phyloP scores from a whole-genome alignment of 495 filamentous ascomycete genomes.

The Opeltia flavorubescens region DNA sequence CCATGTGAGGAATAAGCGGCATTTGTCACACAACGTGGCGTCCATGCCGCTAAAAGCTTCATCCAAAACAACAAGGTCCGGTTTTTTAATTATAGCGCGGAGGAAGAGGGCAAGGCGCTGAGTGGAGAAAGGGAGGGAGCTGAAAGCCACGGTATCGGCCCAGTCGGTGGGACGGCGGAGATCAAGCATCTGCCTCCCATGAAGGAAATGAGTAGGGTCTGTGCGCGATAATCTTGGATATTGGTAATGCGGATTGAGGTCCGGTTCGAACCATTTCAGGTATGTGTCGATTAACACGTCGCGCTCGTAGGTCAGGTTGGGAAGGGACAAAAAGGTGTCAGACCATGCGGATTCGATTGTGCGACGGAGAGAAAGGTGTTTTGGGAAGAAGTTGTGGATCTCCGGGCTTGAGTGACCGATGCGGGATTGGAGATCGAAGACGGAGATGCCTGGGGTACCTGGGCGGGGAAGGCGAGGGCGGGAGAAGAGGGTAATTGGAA shows the following conservation, averaged over 20 bases:
- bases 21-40: slow-evolving; percentile 66
- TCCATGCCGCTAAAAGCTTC: slow-evolving; percentile 90
- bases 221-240: no score
- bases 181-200: slow-evolving; percentile 3
- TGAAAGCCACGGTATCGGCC: slow-evolving; percentile 56
- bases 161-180: slow-evolving; percentile 38
- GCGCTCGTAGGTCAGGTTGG: slow-evolving; percentile 41
- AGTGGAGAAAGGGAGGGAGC: slow-evolving; percentile 57
- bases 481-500: slow-evolving; percentile 75
- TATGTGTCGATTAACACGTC: slow-evolving; percentile 45
- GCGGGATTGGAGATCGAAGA: slow-evolving; percentile 81
- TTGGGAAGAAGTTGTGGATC: slow-evolving; percentile 84
- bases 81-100: slow-evolving; percentile 64
- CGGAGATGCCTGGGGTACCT: slow-evolving; percentile 61
- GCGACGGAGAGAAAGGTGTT: slow-evolving; percentile 56
- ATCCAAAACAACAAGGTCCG: slow-evolving; percentile 82
- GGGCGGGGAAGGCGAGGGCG: slow-evolving; percentile 61
- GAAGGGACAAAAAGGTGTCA: slow-evolving; percentile 65
- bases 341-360: slow-evolving; percentile 76
- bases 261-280: slow-evolving; percentile 58
- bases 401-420: slow-evolving; percentile 90
- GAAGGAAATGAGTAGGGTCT: background rate
- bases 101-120: slow-evolving; percentile 80
- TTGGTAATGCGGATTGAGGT: slow-evolving; percentile 48
- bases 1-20: slow-evolving; percentile 56